Base-by-base conservation (phyloP, 1,139 yeast genomes). In the Pichia sp. region DNA sequence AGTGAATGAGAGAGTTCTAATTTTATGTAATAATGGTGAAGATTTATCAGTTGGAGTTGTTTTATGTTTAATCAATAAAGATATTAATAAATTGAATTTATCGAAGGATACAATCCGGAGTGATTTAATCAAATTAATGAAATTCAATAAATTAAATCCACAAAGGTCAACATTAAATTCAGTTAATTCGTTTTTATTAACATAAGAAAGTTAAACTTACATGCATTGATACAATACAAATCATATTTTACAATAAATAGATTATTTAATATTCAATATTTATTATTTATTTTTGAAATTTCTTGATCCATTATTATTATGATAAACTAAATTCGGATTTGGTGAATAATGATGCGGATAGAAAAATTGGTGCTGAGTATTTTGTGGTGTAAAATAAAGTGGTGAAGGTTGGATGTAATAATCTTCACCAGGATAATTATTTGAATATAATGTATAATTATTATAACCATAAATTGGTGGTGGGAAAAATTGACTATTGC, bases 141-240 rank as follows among this genome's bases (percentile, higher is more conserved):
- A 67, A n/a, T 52, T 62, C 4, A 60, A 69, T 19, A 72, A 69
- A 35, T 74, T 74, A 8, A 84, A 84, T 47, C 95, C 95, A 0
- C 79, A 89, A 45, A 64, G 96, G 40, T 77, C 84, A 22, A 81
- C 93, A 0, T 62, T 85, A 32, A 91, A 83, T 50, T 47, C 60
- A 1, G 55, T 57, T 4, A 55, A 57, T 34, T 36, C 52, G 4
- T 55, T 30, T 38, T 34, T 57, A 26, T 45, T 57, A 53, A 52
- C 53, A 12, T 44, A 25, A 41, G 17, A 6, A 14, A 22, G 7
- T 10, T 14, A 8, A n/a, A n/a, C n/a, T n/a, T n/a, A n/a, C n/a
- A n/a, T n/a, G n/a, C n/a, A n/a, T n/a, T n/a, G n/a, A n/a, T n/a
- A n/a, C n/a, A n/a, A n/a, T n/a, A n/a, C n/a, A n/a, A n/a, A n/a